Base-by-base conservation (phyloP, 768 basidiomycete species). In the Neoboletus brunneissimus region DNA sequence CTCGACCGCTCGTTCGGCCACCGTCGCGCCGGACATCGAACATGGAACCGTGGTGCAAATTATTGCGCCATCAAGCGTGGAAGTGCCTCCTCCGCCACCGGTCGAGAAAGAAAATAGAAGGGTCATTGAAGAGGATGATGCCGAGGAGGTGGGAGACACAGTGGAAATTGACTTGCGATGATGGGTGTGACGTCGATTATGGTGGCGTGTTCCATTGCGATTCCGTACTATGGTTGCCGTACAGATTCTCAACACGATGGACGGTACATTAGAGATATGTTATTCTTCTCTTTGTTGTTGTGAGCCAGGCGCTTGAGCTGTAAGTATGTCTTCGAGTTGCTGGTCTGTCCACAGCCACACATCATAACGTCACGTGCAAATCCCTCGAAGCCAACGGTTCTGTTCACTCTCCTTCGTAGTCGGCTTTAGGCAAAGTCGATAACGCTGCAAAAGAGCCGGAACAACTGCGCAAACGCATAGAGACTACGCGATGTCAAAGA, bases 81-180 rank as follows among this genome's bases (percentile, higher is more conserved):
- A 91, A 66, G 86, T 91, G 7, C 89, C 88, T 4, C 85, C 89
- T 0, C 90, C 90, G 4, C 88, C 89, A 25, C 88, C 87, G 0
- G 79, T 89, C 15, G 86, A 88, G 67, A 90, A 92, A 72, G 87
- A 91, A 69, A 74, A 72, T 34, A 67, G 74, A 51, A 66, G 74
- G 58, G 73, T 71, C 10, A 63, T 71, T 20, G 64, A 70, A 22
- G 86, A 83, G 32, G 86, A 86, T 27, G 71, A 85, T 10, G 80
- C 69, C 0, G 88, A 89, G 37, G 90, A 91, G 31, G 80, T 91
- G 45, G 90, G 89, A 0, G 87, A 87, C 68, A 91, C 87, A 6
- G 89, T 82, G 32, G 89, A 91, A 63, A 87, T 89, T 59, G 77
- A 80, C 40, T 71, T 84, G 71, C 75, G 79, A 63, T 80, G 59